Conservation (phyloP, 2,329 filamentous ascomycete species). For the Phoma herbarum region DNA sequence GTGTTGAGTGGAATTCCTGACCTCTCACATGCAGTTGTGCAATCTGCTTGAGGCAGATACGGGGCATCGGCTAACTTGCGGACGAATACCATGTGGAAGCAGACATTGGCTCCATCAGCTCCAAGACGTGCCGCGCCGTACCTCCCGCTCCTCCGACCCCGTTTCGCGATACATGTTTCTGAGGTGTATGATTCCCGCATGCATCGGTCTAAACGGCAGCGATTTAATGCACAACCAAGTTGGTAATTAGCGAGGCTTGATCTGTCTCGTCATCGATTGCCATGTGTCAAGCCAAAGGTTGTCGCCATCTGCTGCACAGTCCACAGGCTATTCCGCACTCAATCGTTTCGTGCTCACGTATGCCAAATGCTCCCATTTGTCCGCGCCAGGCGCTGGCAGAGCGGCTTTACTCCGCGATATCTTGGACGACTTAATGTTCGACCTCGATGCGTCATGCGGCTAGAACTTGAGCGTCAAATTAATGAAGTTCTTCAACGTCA, state of each 20-base stretch:
- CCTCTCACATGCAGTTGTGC: conserved; percentile 1
- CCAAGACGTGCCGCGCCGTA: conserved; percentile 37
- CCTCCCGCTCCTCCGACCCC: conserved; percentile 27
- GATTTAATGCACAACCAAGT: conserved; percentile 30
- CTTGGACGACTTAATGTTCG: conserved; percentile 34
- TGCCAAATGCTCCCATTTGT: conserved; percentile 32
- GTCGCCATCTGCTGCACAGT: conserved; percentile 30
- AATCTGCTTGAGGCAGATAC: conserved; percentile 9
- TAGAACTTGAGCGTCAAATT: conserved; percentile 23
- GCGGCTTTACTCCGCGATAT: conserved; percentile 33
- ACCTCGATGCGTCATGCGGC: conserved; percentile 24
- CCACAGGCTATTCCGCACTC: conserved; percentile 33
- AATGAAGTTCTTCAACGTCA: conserved; percentile 23
- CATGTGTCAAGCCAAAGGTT: conserved; percentile 36
- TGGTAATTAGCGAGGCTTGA: conserved; percentile 25
- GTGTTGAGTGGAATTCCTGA: neutral
- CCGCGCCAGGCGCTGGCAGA: conserved; percentile 26
- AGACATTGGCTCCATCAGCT: conserved; percentile 5
- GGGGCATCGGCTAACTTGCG: neutral
- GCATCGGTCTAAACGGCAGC: conserved; percentile 38
- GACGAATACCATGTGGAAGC: conserved; percentile 5
- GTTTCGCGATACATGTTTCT: conserved; percentile 36
- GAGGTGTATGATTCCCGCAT: conserved; percentile 44
- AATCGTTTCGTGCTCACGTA: conserved; percentile 35
- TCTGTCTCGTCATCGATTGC: conserved; percentile 26